Conservation (phyloP, 805 yeast species). For the Candida caryicola region DNA sequence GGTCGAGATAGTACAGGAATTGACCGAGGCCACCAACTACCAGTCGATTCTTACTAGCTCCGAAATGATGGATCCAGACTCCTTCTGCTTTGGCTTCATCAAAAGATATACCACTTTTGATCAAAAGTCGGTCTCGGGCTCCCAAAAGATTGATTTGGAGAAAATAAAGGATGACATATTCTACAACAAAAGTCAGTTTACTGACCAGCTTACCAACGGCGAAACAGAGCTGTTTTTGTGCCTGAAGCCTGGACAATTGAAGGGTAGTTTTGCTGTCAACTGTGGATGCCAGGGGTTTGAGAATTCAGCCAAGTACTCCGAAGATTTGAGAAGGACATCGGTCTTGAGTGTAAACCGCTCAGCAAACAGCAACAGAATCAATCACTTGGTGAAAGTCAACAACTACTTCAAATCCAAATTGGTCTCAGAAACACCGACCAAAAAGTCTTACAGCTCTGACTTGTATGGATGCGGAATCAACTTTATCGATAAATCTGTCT, state of each 20-base stretch:
- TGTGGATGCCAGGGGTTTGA: conserved; percentile 40
- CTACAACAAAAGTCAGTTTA: conserved; percentile 11
- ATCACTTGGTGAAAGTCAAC: conserved; percentile 32
- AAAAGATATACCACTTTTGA: conserved; percentile 14
- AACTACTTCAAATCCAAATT: conserved; percentile 31
- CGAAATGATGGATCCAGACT: not conserved
- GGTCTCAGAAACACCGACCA: conserved; percentile 27
- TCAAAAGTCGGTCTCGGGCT: not conserved
- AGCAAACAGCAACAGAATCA: conserved; percentile 22
- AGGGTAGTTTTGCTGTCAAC: conserved; percentile 41
- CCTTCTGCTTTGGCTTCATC: conserved; percentile 14
- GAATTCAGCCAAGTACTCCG: conserved; percentile 33
- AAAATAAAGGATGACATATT: conserved; percentile 26
- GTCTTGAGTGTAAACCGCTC: conserved; percentile 37
- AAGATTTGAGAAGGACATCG: conserved; percentile 27
- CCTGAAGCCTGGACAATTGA: conserved; percentile 39
- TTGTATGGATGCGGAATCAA: conserved; percentile 83
- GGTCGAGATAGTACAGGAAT: conserved; percentile 33
- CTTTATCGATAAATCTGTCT: conserved; percentile 58
- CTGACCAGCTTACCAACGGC: conserved; percentile 10
- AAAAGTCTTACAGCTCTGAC: conserved; percentile 49
- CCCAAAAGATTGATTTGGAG: conserved; percentile 26
- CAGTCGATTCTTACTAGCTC: not conserved
- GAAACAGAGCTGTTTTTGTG: conserved; percentile 26
- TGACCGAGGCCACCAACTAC: conserved; percentile 28